Base-by-base conservation (phyloP, 192 early-diverging fungal species). In the Geranomyces michiganensis region DNA sequence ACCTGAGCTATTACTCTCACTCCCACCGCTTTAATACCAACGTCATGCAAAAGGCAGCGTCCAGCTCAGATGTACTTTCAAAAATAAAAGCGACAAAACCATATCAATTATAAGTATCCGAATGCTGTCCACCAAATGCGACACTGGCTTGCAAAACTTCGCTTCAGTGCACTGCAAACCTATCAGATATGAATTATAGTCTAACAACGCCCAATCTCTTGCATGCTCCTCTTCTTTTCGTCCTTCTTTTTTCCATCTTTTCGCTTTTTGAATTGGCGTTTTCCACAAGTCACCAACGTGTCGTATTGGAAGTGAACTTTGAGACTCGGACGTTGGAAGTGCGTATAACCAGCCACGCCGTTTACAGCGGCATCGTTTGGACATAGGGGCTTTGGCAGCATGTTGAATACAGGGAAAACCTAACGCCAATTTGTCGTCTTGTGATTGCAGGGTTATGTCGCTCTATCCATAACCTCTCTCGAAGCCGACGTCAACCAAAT, bases 251-350 rank as follows among this genome's bases (percentile, higher is more conserved):
- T 9, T 29, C 8, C 58, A 3, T n/a, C 19, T 60, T 60, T 60
- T 9, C 26, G 2, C 58, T 15, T n/a, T 7, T 53, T 53, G 51
- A 19, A 6, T 66, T 73, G 6, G 33, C 15, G 21, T 19, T 43
- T n/a, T 59, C 51, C 43, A 76, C 75, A 62, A 67, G 32, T 65
- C 75, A 76, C 46, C 69, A 76, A 43, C 30, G 66, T 26, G 58
- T 77, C 48, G 69, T 72, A 8, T 53, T 77, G 6, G 70, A 77
- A 15, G 43, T 77, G 13, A 70, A 77, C 65, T 77, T 77, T 68
- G 31, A 58, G 1, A 44, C 61, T 19, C 32, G 46, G 31, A 45
- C 46, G 9, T 7, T 77, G 19, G 24, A 68, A 27, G 74, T 76
- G 59, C 14, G 65, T 68, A 56, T 41, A 41, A 41, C 15, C 41